A percentile compares a stretch with the other conserved stretches of the same genome.
Conservation (phyloP, 768 basidiomycete genomes). For the Trametes cingulata region DNA sequence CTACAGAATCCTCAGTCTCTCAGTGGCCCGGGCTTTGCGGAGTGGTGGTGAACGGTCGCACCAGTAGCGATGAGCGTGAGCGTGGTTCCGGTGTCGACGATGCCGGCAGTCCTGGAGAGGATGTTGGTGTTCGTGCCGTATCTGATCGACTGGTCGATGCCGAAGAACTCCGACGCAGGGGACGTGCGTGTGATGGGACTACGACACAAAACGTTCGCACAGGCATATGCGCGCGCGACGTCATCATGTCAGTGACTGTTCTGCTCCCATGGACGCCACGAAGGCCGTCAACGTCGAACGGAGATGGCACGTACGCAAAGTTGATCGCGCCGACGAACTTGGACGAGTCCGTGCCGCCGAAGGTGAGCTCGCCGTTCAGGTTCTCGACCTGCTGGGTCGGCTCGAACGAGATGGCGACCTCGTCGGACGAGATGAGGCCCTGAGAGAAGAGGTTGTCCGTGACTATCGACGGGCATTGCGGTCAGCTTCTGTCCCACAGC, state of each 20-base stretch:
- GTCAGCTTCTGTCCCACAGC: background rate
- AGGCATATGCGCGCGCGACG: background rate
- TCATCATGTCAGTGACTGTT: background rate
- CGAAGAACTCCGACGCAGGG: conserved; percentile 37
- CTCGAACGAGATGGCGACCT: conserved; percentile 30
- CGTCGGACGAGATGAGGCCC: conserved; percentile 25
- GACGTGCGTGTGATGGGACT: conserved; percentile 34
- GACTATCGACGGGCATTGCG: conserved; percentile 30
- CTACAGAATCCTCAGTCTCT: conserved; percentile 3
- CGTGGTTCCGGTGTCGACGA: conserved; percentile 32
- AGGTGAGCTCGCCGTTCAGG: conserved; percentile 35
- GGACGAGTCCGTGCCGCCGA: conserved; percentile 33
- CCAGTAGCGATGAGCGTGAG: conserved; percentile 22
- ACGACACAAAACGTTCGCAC: background rate
- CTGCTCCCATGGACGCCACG: background rate
- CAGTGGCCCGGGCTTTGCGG: background rate
- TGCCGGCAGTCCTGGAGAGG: conserved; percentile 26
- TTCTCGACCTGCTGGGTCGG: conserved; percentile 20
- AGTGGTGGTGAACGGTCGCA: background rate
- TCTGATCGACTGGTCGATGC: conserved; percentile 35
- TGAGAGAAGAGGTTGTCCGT: conserved; percentile 35
- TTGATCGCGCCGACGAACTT: conserved; percentile 31
- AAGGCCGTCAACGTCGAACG: background rate
- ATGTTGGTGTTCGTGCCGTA: conserved; percentile 26
- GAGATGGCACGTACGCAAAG: conserved; percentile 24